Base-by-base conservation (phyloP, 495 filamentous ascomycete species). In the Penicillium parvum region DNA sequence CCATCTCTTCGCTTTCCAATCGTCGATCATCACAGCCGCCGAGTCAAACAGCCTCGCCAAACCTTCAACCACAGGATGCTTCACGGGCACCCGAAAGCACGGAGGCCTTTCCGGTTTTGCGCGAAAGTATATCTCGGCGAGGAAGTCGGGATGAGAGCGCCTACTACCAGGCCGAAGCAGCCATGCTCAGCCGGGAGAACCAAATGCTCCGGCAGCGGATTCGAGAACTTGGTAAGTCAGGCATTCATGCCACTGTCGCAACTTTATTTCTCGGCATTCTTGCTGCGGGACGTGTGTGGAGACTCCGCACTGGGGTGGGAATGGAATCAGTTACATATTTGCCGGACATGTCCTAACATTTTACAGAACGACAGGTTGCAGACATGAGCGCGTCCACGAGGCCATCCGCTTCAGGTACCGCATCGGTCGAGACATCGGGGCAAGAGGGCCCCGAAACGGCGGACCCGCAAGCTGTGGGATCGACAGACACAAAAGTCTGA, bases 161-260 rank as follows among this genome's bases (percentile, higher is more conserved):
- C 11, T 95, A 88, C 61, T 95, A 95, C 49, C 89, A 96, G 61
- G 88, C 90, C 3, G 92, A 98, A 65, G 90, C 88, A 3, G 81
- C 87, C 52, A 91, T 81, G 70, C 68, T 98, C 48, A 75, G 78
- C 14, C 74, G 92, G 30, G 92, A 98, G 70, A 98, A 98, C 55
- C 86, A 94, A 61, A 94, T 98, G 84, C 69, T 98, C 42, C 82
- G 82, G 39, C 75, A 82, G 55, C 77, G 92, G 36, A 88, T 96
- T 34, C 78, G 87, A 25, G 91, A 96, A 57, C 69, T 97, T 43
- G 67, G 67, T 71, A 56, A 56, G 66, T 37, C 12, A 35, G 14
- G 12, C 10, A 8, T 19, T 39, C 32, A 14, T 5, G n/a, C 22
- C 7, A 11, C 27, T 8, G 19, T 14, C 17, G 4, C 18, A 18